Base-by-base conservation (phyloP, 768 basidiomycete genomes). In the Termitomyces sp. region DNA sequence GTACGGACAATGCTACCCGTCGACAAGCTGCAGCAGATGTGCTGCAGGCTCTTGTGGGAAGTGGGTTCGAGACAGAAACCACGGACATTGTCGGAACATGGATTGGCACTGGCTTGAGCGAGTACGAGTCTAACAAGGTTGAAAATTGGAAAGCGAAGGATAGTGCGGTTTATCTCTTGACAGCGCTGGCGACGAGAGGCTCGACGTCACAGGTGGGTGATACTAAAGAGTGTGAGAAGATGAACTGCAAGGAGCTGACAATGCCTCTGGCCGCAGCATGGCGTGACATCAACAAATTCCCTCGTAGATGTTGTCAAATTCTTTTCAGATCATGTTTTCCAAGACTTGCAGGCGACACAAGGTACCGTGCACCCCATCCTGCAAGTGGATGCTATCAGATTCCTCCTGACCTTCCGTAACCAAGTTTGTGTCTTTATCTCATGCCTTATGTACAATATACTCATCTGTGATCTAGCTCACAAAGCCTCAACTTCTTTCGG, bases 321-420 rank as follows among this genome's bases (percentile, higher is more conserved):
- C 77, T 99, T 98, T 76, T 90, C 90, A 16, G 87, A 94, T 22
- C 84, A 97, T 65, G 89, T 98, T 14, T 92, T 87, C 68, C 79
- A 86, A 60, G 97, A 99, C 71, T 74, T 98, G 41, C 88, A 81
- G 62, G 88, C 91, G 2, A 74, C 74, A 2, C 74, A 80, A 5
- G 84, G 85, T 4, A 72, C 76, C 14, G 88, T 90, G 0, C 90
- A 97, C 66, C 90, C 94, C 2, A 92, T 98, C 63, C 77, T 99
- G 43, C 92, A 95, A 67, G 94, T 96, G 27, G 94, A 98, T 70
- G 94, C 95, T 9, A 98, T 98, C 70, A 88, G 94, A 48, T 98
- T 93, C 76, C 72, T 98, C 51, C 79, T 92, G 66, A 96, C 93
- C 0, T 98, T 99, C 82, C 79, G 96, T n/a, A 93, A 94, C 66